Evolutionary conservation across 495 filamentous ascomycete genomes (phyloP), one percentile per base, ranked within the genome.

Genomic region (Terfezia boudieri): DNA sequence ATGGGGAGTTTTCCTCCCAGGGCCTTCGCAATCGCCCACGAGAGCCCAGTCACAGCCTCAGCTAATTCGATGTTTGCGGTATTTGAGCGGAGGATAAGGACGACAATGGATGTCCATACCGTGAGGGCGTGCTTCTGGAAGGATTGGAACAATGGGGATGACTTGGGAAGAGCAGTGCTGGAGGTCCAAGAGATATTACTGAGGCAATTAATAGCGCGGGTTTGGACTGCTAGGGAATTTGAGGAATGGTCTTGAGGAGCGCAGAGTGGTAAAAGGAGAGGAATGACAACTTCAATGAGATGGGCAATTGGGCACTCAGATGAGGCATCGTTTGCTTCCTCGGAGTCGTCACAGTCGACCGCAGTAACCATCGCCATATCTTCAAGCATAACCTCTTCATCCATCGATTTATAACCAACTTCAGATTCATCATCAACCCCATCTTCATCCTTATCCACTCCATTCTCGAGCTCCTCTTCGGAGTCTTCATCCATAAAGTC

Each of bases 161-260:
- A 65, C 64, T 26, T 62, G 53, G 64, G 69, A 70, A 54, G 69
- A 50, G 76, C 62, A 53, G 67, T 68, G 12, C 71, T 70, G 11
- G 76, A 63, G 14, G 76, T 73, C 77, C 77, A 80, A 14, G 77
- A 65, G 53, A 81, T 76, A 59, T 80, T 81, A 62, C 75, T 77
- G 32, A 81, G 66, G 9, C 74, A 69, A 12, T 69, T 69, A 8
- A 80, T 56, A 8, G 76, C 71, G 48, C 71, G 68, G 8, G 56
- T 64, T 43, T 69, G 71, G 49, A 76, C 48, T n/a, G 50, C 26
- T 3, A 55, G 12, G 10, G 32, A 14, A 22, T n/a, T 36, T 9
- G 50, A 20, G 4, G 41, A 14, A 20, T 14, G 41, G 4, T 14
- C 41, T 14, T 51, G 14, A 56, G 56, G 23, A 57, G 62, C 52